Base-by-base conservation (phyloP, 495 filamentous ascomycete genomes). In the Neurospora sp. region DNA sequence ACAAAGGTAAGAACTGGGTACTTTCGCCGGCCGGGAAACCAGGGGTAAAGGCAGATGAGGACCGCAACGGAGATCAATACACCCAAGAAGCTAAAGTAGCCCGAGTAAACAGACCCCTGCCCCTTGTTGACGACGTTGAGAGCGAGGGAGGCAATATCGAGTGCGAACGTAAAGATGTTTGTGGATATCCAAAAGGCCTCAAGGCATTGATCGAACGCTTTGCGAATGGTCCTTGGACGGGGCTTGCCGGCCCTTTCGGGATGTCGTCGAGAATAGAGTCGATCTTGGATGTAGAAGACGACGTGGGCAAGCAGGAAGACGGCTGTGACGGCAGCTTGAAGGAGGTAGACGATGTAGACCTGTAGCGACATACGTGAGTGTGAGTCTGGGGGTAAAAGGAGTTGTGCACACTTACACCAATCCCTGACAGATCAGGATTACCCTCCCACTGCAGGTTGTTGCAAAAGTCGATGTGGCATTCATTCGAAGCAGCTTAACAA, bases 31-130 rank as follows among this genome's bases (percentile, higher is more conserved):
- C 46, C 46, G 46, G 46, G 0, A 7, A 53, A 53, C 46, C 46
- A 53, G 9, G 46, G 46, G 1, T 53, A 53, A 22, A 53, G 46
- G 46, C 46, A 53, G 46, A 53, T 53, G 46, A 97, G 85, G 20
- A 89, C 85, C 78, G 98, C 95, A 38, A 97, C 75, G 75, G 98
- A 97, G 73, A 88, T 85, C 82, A 93, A 84, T 68, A 85, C 84
- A 77, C 97, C 94, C 6, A 99, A 84, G 76, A 96, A 99, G 40
- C 83, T 81, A 82, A 96, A 98, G 85, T 94, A 99, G 41, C 77
- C 78, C 80, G 46, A 53, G 46, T 53, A 53, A 53, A 53, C 46
- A 20, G 46, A 53, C 2, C 46, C 20, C 10, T 20, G 20, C 9
- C 46, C 46, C 46, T 22, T 53, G 20, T 53, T 53, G 20, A 53